Evolutionary conservation across 192 early-diverging fungal species (phyloP), one percentile per base, ranked within the genome.

Genomic region (Umbelopsis sp.): DNA sequence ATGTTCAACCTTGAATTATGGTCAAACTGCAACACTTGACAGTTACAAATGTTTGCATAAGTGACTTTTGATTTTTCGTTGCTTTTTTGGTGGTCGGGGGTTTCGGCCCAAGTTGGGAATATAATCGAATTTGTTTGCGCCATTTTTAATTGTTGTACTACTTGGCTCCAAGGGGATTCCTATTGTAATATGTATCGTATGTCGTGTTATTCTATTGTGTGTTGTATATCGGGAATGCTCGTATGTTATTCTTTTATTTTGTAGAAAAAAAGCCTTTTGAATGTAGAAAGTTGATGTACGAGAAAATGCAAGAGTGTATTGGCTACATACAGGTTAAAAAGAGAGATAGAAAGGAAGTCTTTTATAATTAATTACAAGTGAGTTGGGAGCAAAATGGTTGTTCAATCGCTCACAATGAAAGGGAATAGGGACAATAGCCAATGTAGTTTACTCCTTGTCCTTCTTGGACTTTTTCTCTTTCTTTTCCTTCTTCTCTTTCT

Each of bases 401-500:
- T 18, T 61, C 23, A 11, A 35, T 35, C 12, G 55, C 55, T 61
- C 25, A 61, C 55, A 61, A 61, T 16, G 27, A 61, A 61, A 35
- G 15, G 55, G 21, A 61, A 61, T 35, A 30, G 33, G 25, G 11
- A 35, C 18, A 25, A 20, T 4, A 1, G 41, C 33, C 13, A 7
- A 18, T 6, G 45, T 9, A 69, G 49, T 41, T 70, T 78, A 74
- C 18, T 73, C 77, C 73, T 84, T 81, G 47, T 77, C 75, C 81
- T 79, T 70, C 74, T 76, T 78, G 49, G 69, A 73, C 76, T 79
- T 78, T 67, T 69, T 58, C 45, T 66, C 64, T 35, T 81, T 80
- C 65, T 81, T 73, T 53, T 78, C 80, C 67, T 76, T 75, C 51
- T 72, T 69, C 37, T 79, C 76, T 66, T 83, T 83, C 49, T 76